phyloP scores from a whole-genome alignment of 2,329 filamentous ascomycete species.

The Paraconiothyrium brasiliense region DNA sequence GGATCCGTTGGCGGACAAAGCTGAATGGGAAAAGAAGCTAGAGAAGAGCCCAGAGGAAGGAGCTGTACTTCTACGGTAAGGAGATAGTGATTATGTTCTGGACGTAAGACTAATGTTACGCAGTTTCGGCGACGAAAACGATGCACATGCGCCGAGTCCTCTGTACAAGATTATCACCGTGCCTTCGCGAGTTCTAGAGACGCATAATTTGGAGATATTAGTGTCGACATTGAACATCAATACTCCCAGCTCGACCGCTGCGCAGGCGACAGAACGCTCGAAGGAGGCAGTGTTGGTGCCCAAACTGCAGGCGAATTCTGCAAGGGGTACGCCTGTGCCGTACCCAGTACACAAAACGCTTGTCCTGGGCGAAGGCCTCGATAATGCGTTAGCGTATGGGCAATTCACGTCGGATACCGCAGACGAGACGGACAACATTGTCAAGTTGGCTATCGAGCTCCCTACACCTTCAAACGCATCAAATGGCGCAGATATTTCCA shows the following conservation, averaged over 20 bases:
- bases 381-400: conserved; percentile 68
- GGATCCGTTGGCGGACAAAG: conserved; percentile 55
- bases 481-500: conserved; percentile 24
- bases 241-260: conserved; percentile 39
- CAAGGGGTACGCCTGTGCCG: conserved; percentile 71
- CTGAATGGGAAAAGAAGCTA: conserved; percentile 56
- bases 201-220: conserved; percentile 70
- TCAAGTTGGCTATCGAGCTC: conserved; percentile 68
- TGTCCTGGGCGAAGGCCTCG: conserved; percentile 76
- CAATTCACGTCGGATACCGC: conserved; percentile 50
- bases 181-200: conserved; percentile 69
- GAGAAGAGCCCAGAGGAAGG: conserved; percentile 46
- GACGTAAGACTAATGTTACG: conserved; percentile 28
- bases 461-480: conserved; percentile 53
- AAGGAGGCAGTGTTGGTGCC: conserved; percentile 79
- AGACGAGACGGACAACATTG: conserved; percentile 55
- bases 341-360: conserved; percentile 87
- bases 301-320: conserved; percentile 71
- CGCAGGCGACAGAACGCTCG: conserved; percentile 52
- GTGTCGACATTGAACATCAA: conserved; percentile 63
- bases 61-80: conserved; percentile 54
- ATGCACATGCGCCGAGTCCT: conserved; percentile 57
- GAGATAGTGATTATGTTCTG: conserved; percentile 1
- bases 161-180: conserved; percentile 70
- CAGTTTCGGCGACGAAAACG: conserved; percentile 64